phyloP scores from a whole-genome alignment of 2,329 filamentous ascomycete genomes.

The Hawksworthiomyces lignivorus region DNA sequence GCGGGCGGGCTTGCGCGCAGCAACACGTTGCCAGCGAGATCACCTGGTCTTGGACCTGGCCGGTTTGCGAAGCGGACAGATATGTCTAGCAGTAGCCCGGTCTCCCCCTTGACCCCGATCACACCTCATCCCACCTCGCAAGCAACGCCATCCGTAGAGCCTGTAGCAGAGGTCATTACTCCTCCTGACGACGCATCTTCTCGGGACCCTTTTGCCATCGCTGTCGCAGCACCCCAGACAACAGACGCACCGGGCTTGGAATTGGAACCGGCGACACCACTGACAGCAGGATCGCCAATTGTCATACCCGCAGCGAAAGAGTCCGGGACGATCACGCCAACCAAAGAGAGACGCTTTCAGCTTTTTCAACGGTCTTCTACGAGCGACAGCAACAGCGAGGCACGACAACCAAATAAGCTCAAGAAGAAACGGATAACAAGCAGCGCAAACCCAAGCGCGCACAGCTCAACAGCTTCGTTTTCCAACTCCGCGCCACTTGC shows the following conservation, averaged over 20 bases:
- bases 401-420: constrained; percentile 78
- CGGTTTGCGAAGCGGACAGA: constrained; percentile 47
- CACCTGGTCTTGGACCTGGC: constrained; percentile 59
- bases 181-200: constrained; percentile 20
- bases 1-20: constrained; percentile 52
- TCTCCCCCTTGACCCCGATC: constrained; percentile 28
- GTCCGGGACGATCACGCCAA: constrained; percentile 38
- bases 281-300: constrained; percentile 21
- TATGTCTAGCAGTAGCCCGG: constrained; percentile 20
- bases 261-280: constrained; percentile 5
- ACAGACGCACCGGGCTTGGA: constrained; percentile 1
- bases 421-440: constrained; percentile 76
- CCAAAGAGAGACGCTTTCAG: constrained; percentile 60
- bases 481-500: constrained; percentile 35
- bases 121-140: constrained; percentile 38
- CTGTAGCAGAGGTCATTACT: constrained; percentile 29
- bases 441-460: constrained; percentile 75
- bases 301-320: not conserved
- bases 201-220: constrained; percentile 1
- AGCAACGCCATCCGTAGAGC: constrained; percentile 33
- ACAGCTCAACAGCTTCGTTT: constrained; percentile 79
- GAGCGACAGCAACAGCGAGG: constrained; percentile 47
- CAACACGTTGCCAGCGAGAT: constrained; percentile 88
- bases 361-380: constrained; percentile 65
- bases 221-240: not conserved